Evolutionary conservation across 1,139 yeast species (phyloP), one percentile per base, ranked within the genome.

Genomic region (Suhomyces wounanorum): DNA sequence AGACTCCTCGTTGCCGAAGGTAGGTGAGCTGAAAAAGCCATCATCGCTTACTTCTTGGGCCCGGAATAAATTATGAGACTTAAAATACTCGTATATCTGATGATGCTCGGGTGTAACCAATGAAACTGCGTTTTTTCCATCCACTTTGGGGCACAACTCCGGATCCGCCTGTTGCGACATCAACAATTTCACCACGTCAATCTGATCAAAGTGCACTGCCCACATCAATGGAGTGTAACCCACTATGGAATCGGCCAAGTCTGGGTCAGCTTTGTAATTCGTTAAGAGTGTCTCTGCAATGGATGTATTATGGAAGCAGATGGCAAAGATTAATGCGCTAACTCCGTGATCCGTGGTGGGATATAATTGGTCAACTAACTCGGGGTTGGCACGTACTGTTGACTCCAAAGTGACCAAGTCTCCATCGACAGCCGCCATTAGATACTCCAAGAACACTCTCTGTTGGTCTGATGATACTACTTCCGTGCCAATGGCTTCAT

Each of bases 361-460:
- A 50, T 61, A 70, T 23, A 62, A 52, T 28, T 54, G 43, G 44
- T 75, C 66, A n/a, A 75, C 60, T 11, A 69, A 52, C 5, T 67
- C 67, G 1, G 73, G 68, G 44, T 70, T 62, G 3, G 65, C 59
- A 18, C 72, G 55, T 2, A 73, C 53, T 1, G 75, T 57, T 18
- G 70, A 68, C 51, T 79, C 79, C 30, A 79, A 57, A 0, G 80
- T 64, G 1, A 69, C 75, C 33, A 71, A 54, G 55, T 83, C 87
- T 9, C 84, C 85, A 40, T 81, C 78, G 33, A 82, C 72, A 28
- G 83, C 75, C 0, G 84, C 81, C 16, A 51, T n/a, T n/a, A 51
- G 25, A n/a, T 43, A 51, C 49, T 45, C 49, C 28, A 47, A 77
- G n/a, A 64, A 55, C 1, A 60, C 47, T n/a, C 60, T 18, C 10